Percentiles rank a stretch among this genome's conserved stretches.
Evolutionary conservation across 495 filamentous ascomycete species (phyloP).

Genomic region (Stereocaulon alpinum): DNA sequence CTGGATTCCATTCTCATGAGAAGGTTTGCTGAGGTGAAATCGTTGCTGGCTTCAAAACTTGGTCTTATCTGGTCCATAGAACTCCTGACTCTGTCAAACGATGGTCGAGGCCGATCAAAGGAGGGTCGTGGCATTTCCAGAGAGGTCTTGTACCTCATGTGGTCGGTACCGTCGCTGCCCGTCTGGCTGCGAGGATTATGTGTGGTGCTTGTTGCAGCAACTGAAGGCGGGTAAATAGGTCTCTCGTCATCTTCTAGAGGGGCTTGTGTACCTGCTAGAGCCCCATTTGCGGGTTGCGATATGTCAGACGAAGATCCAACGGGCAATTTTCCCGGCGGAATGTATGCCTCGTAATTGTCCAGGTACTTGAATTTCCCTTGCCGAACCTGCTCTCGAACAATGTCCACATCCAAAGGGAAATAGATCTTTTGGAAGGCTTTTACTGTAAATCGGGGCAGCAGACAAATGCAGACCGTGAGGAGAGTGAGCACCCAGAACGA

Average conservation of each 20-base stretch:
- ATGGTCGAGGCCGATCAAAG: slow-evolving; percentile 61
- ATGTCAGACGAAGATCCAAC: slow-evolving; percentile 52
- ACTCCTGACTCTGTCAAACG: slow-evolving; percentile 64
- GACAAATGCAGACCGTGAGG: slow-evolving; percentile 62
- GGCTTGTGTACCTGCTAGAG: slow-evolving; percentile 28
- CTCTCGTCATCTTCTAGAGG: slow-evolving; percentile 61
- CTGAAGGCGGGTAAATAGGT: slow-evolving; percentile 84
- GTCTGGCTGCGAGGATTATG: slow-evolving; percentile 79
- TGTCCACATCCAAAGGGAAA: slow-evolving; percentile 86
- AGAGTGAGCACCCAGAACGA: slow-evolving; percentile 79
- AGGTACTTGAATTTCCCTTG: slow-evolving; percentile 69
- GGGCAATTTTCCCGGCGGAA: slow-evolving; percentile 30
- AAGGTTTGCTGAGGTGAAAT: slow-evolving; percentile 81
- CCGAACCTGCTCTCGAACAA: slow-evolving; percentile 84
- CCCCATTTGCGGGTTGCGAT: slow-evolving; percentile 55
- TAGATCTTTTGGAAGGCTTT: slow-evolving; percentile 89
- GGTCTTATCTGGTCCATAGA: slow-evolving; percentile 66
- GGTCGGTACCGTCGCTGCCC: slow-evolving; percentile 88
- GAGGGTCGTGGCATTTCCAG: slow-evolving; percentile 36
- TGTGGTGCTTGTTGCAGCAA: slow-evolving; percentile 63
- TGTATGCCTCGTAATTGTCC: slow-evolving; percentile 39
- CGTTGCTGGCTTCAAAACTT: slow-evolving; percentile 75
- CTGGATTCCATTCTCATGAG: slow-evolving; percentile 74
- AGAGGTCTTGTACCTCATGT: slow-evolving; percentile 58
- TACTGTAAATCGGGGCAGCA: slow-evolving; percentile 74